A percentile compares a stretch with the other conserved stretches of the same genome.
Evolutionary conservation across 371 early-diverging fungal genomes (phyloP).

Genomic region (Mycotypha africana): DNA sequence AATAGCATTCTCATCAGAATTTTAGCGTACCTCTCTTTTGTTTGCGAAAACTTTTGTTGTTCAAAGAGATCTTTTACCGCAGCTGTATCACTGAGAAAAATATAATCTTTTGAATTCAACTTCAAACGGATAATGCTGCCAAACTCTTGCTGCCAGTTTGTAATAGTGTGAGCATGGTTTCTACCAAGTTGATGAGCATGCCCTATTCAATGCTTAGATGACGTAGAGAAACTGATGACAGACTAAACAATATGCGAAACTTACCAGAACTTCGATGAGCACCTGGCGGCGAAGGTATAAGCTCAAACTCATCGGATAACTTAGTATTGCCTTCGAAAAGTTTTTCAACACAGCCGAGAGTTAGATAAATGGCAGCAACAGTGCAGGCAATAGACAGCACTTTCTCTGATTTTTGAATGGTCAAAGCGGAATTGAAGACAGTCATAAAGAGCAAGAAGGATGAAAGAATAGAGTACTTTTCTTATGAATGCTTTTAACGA

Average conservation of each 20-base stretch:
- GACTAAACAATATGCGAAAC: background rate
- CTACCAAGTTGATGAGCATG: slow-evolving; percentile 7
- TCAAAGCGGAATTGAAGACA: too few species aligned
- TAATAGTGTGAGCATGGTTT: slow-evolving; percentile 3
- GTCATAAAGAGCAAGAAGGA: too few species aligned
- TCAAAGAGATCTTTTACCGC: slow-evolving; percentile 16
- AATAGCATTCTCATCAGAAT: background rate
- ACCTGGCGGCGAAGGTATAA: background rate
- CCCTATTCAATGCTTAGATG: slow-evolving; percentile 2
- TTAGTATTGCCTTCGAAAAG: background rate
- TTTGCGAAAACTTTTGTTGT: background rate
- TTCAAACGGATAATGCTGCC: slow-evolving; percentile 14
- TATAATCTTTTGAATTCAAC: slow-evolving; percentile 17
- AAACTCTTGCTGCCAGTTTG: slow-evolving; percentile 15
- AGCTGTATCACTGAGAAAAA: slow-evolving; percentile 12
- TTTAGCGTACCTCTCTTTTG: background rate
- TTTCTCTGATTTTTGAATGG: too few species aligned
- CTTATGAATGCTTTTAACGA: too few species aligned
- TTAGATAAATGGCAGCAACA: background rate
- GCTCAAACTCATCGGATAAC: background rate
- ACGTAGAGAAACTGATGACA: background rate
- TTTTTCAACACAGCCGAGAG: background rate
- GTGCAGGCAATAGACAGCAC: background rate
- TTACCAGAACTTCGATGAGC: slow-evolving; percentile 7
- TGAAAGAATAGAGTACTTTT: too few species aligned